These are phyloP conservation scores for Lentinula novae-zelandiae DNA, from an alignment of 1,284 basidiomycete species.

Conservation along the genomic window DNA sequence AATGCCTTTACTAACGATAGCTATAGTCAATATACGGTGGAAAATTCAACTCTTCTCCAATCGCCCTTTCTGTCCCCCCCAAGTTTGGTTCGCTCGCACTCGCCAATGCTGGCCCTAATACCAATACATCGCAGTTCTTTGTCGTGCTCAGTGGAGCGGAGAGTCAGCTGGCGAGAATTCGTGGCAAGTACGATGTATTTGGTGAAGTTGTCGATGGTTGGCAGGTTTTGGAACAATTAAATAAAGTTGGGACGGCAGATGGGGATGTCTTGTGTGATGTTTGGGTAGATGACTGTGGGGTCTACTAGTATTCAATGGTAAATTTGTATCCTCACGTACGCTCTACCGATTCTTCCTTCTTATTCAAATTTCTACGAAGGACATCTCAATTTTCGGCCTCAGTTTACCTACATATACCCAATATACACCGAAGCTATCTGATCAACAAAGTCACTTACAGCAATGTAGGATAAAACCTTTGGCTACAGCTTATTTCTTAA, in stretches of 20 bases:
- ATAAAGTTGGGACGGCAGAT: constrained; percentile 4
- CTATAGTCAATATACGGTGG: constrained; percentile 1
- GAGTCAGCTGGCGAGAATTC: neutral
- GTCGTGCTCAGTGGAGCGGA: constrained; percentile 1
- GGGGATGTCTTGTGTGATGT: constrained; percentile 5
- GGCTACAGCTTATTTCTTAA: no score
- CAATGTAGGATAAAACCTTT: no score
- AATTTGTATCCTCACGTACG: neutral
- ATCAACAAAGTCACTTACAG: no score
- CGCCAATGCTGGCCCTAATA: constrained; percentile 1
- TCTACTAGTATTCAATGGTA: neutral
- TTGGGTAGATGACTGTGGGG: constrained; percentile 4
- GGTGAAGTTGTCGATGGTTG: constrained; percentile 5
- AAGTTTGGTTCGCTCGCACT: constrained; percentile 4
- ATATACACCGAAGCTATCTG: no score
- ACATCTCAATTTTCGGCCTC: no score
- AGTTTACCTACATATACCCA: no score
- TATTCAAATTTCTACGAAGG: no score
- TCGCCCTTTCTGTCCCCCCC: neutral
- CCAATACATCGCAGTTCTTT: constrained; percentile 4
- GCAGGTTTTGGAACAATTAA: constrained; percentile 3
- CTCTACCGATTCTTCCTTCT: no score
- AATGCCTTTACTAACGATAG: neutral
- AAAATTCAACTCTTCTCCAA: neutral
- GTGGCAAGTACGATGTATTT: constrained; percentile 4